phyloP scores from a whole-genome alignment of 345 rosid genomes.

The Melaleuca alternifolia region DNA sequence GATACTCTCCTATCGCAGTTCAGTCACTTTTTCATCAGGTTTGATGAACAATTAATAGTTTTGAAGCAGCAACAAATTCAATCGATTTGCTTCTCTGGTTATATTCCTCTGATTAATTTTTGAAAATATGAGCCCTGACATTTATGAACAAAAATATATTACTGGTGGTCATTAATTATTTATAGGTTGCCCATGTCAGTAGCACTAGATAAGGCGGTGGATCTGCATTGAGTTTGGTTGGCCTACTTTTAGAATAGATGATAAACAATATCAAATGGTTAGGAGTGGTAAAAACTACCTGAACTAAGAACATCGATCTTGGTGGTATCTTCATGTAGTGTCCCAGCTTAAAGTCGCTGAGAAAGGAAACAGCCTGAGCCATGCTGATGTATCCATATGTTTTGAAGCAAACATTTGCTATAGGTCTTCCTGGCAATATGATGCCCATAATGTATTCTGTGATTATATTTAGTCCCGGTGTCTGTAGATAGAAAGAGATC shows the following conservation, averaged over 20 bases:
- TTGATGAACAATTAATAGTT: too few relatives aligned
- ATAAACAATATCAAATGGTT: background rate
- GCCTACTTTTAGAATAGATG: background rate
- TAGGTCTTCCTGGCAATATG: slow-evolving; percentile 79
- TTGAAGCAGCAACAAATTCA: too few relatives aligned
- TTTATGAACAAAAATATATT: too few relatives aligned
- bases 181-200: too few relatives aligned
- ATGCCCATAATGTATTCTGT: slow-evolving; percentile 87
- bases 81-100: too few relatives aligned
- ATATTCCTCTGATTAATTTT: too few relatives aligned
- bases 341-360: slow-evolving; percentile 86
- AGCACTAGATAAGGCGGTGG: too few relatives aligned
- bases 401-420: slow-evolving; percentile 94
- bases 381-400: slow-evolving; percentile 81
- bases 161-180: too few relatives aligned
- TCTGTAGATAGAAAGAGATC: slow-evolving; percentile 22
- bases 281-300: slow-evolving; percentile 21
- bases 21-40: too few relatives aligned
- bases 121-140: too few relatives aligned
- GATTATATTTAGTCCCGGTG: slow-evolving; percentile 86
- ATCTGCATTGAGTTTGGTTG: too few relatives aligned
- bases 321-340: slow-evolving; percentile 98
- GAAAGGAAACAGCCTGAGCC: slow-evolving; percentile 92
- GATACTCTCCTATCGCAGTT: too few relatives aligned
- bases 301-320: slow-evolving; percentile 95